Evolutionary conservation across 345 rosid genomes (phyloP).

Genomic region (Citrus sinensis): DNA sequence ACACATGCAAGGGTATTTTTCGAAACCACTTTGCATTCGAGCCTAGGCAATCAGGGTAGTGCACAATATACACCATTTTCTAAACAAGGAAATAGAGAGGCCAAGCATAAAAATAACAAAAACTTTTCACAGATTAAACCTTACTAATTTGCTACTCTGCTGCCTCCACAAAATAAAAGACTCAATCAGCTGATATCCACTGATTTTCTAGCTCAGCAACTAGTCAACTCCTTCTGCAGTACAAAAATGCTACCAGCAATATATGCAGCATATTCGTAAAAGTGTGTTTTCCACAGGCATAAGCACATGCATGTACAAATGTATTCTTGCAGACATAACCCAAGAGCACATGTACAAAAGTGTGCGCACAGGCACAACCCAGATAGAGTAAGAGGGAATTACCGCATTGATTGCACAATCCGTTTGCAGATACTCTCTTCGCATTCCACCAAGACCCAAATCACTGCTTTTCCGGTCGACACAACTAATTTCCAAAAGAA

Average conservation of each 20-base stretch:
- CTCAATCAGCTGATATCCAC: too few relatives aligned
- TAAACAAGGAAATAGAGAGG: not conserved
- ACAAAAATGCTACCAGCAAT: not conserved
- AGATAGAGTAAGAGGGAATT: slow-evolving; percentile 22
- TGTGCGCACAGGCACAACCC: not conserved
- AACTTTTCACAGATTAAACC: not conserved
- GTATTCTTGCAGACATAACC: not conserved
- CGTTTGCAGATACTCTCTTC: slow-evolving; percentile 83
- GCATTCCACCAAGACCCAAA: slow-evolving; percentile 69
- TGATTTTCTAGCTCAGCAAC: not conserved
- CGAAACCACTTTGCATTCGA: not conserved
- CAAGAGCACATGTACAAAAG: not conserved
- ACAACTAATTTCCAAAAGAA: slow-evolving; percentile 42
- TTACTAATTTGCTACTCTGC: too few relatives aligned
- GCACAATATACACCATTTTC: not conserved
- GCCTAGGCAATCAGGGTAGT: not conserved
- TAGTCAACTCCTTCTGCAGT: not conserved
- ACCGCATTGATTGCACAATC: slow-evolving; percentile 90
- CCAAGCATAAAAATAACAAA: not conserved
- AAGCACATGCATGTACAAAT: not conserved
- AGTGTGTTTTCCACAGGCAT: not conserved
- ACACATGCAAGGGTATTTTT: not conserved
- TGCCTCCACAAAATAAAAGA: too few relatives aligned
- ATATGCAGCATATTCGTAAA: not conserved
- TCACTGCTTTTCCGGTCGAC: slow-evolving; percentile 98